A percentile compares a stretch with the other conserved stretches of the same genome.
Conservation (phyloP, 2,329 filamentous ascomycete genomes). For the Teratosphaeria epicoccoides region DNA sequence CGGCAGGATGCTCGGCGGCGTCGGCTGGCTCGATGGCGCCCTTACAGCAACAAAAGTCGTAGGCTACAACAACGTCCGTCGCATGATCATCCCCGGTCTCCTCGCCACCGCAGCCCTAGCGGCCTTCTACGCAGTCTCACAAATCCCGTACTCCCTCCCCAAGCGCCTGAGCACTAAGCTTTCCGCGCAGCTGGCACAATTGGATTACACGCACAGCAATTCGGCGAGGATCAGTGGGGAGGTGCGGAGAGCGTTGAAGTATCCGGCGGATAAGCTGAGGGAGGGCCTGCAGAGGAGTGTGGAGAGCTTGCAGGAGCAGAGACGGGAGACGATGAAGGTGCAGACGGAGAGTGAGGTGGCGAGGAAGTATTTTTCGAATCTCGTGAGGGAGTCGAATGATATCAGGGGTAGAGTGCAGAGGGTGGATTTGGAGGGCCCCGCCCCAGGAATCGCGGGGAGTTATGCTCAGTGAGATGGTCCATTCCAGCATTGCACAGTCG, state of each 20-base stretch:
- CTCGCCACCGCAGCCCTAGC: slow-evolving; percentile 63
- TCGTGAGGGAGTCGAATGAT: slow-evolving; percentile 54
- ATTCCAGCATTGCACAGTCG: not conserved
- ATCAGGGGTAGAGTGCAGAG: slow-evolving; percentile 39
- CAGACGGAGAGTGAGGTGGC: slow-evolving; percentile 77
- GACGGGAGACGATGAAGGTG: slow-evolving; percentile 73
- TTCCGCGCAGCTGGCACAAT: slow-evolving; percentile 61
- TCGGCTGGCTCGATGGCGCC: slow-evolving; percentile 81
- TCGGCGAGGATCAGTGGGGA: slow-evolving; percentile 72
- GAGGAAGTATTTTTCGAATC: slow-evolving; percentile 77
- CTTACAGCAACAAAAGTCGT: slow-evolving; percentile 71
- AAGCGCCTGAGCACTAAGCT: slow-evolving; percentile 78
- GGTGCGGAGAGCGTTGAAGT: slow-evolving; percentile 78
- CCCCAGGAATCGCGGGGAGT: slow-evolving; percentile 31
- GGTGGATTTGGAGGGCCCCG: slow-evolving; percentile 44
- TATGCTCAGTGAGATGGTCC: slow-evolving; percentile 13
- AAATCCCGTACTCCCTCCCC: slow-evolving; percentile 82
- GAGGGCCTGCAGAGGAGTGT: slow-evolving; percentile 74
- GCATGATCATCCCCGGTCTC: slow-evolving; percentile 69
- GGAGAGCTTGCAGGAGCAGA: slow-evolving; percentile 66
- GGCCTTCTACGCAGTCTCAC: slow-evolving; percentile 68
- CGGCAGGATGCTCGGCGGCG: slow-evolving; percentile 67
- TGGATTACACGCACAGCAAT: slow-evolving; percentile 91
- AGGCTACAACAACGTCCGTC: slow-evolving; percentile 69
- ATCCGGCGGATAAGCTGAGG: slow-evolving; percentile 77